Conservation (phyloP, 257 asterid genomes). For the Plantago elongata region DNA sequence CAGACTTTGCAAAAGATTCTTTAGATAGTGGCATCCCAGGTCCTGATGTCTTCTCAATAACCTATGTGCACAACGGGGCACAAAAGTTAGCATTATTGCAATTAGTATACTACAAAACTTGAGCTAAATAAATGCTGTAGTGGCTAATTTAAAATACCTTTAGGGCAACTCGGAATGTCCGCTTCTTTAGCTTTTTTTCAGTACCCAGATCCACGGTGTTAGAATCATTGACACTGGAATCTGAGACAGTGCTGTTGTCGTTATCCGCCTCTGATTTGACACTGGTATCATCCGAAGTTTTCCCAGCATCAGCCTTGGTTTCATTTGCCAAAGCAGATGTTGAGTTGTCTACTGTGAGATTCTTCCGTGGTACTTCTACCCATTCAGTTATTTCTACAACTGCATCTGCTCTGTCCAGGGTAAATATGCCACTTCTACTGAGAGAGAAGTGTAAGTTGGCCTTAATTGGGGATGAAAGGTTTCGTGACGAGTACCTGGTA, state of each 20-base stretch:
- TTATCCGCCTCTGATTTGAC: constrained; percentile 43
- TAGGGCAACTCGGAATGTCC: constrained; percentile 83
- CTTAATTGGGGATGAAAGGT: constrained; percentile 90
- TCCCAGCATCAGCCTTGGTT: constrained; percentile 44
- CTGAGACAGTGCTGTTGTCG: constrained; percentile 38
- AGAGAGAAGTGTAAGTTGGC: constrained; percentile 92
- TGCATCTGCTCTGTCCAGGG: constrained; percentile 91
- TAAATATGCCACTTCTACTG: constrained; percentile 85
- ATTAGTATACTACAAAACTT: neutral
- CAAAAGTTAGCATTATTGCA: constrained; percentile 15
- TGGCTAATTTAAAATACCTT: constrained; percentile 44
- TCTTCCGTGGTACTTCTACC: constrained; percentile 92
- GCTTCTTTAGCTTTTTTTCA: constrained; percentile 87
- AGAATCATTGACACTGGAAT: constrained; percentile 40
- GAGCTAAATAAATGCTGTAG: neutral
- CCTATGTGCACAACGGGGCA: constrained; percentile 35
- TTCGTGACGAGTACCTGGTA: constrained; percentile 78
- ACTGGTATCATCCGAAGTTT: constrained; percentile 51
- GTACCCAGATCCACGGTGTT: constrained; percentile 48
- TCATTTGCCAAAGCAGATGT: constrained; percentile 57
- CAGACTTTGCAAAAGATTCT: constrained; percentile 63
- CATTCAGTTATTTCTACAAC: constrained; percentile 91
- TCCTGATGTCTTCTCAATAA: constrained; percentile 76
- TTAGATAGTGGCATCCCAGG: constrained; percentile 75
- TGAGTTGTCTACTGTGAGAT: constrained; percentile 75